A percentile compares a stretch with the other conserved stretches of the same genome.
These are phyloP conservation scores for Colletotrichum liaoningense DNA, from an alignment of 2,329 filamentous ascomycete genomes.

Conservation along the genomic window DNA sequence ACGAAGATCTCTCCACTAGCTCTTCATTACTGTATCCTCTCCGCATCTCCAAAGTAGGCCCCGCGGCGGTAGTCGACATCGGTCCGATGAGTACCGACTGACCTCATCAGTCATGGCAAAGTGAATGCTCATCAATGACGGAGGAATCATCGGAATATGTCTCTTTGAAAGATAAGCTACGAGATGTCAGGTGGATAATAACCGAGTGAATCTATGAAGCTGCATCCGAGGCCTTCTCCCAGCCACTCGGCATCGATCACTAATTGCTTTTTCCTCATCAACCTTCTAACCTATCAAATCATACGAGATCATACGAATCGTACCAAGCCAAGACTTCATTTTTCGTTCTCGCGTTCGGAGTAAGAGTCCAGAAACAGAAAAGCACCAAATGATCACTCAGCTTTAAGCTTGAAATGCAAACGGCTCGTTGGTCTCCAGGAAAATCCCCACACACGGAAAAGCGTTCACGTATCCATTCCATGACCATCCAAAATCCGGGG, in stretches of 20 bases:
- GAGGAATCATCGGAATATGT: not conserved
- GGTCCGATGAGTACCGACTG: not conserved
- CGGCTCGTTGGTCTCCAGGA: not conserved
- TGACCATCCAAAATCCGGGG: constrained; percentile 19
- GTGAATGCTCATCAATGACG: not conserved
- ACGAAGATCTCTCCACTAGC: not conserved
- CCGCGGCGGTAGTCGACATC: not conserved
- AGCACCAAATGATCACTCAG: no score
- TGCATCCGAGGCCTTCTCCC: not conserved
- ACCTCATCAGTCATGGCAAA: not conserved
- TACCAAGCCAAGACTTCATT: not conserved
- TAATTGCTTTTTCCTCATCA: not conserved
- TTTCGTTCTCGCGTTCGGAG: constrained; percentile 14
- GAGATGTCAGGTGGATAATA: not conserved
- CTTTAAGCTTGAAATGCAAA: not conserved
- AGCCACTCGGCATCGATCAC: not conserved
- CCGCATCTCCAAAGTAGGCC: not conserved
- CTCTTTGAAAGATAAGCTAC: not conserved
- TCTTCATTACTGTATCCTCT: not conserved
- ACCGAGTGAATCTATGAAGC: not conserved
- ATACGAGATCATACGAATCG: no score
- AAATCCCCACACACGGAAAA: constrained; percentile 16
- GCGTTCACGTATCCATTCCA: constrained; percentile 1
- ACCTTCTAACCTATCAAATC: not conserved
- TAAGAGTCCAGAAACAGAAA: no score